Base-by-base conservation (phyloP, 1,139 yeast species). In the Magnusiomyces sp. region DNA sequence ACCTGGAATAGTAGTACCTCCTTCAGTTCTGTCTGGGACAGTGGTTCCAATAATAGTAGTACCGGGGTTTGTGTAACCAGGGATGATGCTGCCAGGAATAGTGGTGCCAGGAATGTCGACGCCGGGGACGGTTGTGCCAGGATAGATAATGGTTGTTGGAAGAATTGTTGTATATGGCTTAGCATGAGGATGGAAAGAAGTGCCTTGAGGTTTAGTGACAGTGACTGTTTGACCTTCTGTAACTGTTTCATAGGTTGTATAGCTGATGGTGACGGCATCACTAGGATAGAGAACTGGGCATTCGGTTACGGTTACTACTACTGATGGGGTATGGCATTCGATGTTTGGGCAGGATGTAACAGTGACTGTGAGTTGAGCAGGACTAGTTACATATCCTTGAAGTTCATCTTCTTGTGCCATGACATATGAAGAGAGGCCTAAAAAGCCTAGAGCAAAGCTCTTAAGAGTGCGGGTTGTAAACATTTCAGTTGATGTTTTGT, bases 211-310 rank as follows among this genome's bases (percentile, higher is more conserved):
- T 36, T 44, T 20, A 19, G 38, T 27, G 36, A 44, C 41, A 4
- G 46, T 44, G 6, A 44, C 41, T 4, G 41, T 33, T 32, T 33
- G 29, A 23, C 46, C 46, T 20, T 37, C 46, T 7, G n/a, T 14
- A 5, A n/a, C 27, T 36, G 41, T 37, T 16, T 20, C 29, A 20
- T 23, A 44, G 36, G 46, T 44, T 3, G 46, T 11, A n/a, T 33
- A 40, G 43, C 19, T 40, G 19, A n/a, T 6, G 13, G 43, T 13
- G 14, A 40, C 43, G 5, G 31, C 43, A 29, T 33, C 31, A 13
- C 19, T 44, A 13, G 46, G 46, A 14, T 34, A 44, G 23, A 44
- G 46, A 44, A 44, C 46, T 4, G 46, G 46, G 17, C 46, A 44
- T 17, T 23, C 27, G 11, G 46, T 44, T 5, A 23, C 46, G 10